These are phyloP conservation scores for Fusarium zealandicum DNA, from an alignment of 2,329 filamentous ascomycete species.

Conservation along the genomic window DNA sequence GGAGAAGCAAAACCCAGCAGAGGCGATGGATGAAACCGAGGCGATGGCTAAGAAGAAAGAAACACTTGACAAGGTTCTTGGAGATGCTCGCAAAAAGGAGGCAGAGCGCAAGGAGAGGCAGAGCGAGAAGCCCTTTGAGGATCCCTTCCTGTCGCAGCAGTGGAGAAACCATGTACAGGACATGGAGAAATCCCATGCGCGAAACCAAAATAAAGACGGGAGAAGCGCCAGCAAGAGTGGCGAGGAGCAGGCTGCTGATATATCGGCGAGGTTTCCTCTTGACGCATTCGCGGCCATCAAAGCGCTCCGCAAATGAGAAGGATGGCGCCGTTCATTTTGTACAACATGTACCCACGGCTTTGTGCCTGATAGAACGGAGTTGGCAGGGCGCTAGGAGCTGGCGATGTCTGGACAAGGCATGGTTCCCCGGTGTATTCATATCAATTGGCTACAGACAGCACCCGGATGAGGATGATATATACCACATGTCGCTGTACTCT, in stretches of 20 bases:
- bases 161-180: conserved; percentile 7
- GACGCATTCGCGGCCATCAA: neutral
- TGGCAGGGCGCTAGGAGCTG: conserved; percentile 4
- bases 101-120: neutral
- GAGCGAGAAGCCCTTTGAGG: conserved; percentile 1
- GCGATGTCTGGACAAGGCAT: neutral
- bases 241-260: neutral
- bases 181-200: neutral
- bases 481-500: conserved; percentile 2
- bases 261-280: neutral
- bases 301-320: neutral
- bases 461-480: conserved; percentile 16
- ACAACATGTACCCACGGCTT: conserved; percentile 16
- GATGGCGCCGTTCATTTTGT: neutral
- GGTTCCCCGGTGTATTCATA: conserved; percentile 14
- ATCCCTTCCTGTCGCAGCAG: conserved; percentile 16
- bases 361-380: conserved; percentile 3
- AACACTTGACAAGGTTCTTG: conserved; percentile 21
- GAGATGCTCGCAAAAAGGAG: conserved; percentile 13
- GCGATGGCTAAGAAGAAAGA: conserved; percentile 1
- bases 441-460: conserved; percentile 10
- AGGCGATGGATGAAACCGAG: conserved; percentile 1
- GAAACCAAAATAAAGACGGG: no score
- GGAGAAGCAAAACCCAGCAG: conserved; percentile 22
- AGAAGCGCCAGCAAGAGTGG: neutral